Conservation (phyloP, 2,329 filamentous ascomycete genomes). For the Colletotrichum phormii region DNA sequence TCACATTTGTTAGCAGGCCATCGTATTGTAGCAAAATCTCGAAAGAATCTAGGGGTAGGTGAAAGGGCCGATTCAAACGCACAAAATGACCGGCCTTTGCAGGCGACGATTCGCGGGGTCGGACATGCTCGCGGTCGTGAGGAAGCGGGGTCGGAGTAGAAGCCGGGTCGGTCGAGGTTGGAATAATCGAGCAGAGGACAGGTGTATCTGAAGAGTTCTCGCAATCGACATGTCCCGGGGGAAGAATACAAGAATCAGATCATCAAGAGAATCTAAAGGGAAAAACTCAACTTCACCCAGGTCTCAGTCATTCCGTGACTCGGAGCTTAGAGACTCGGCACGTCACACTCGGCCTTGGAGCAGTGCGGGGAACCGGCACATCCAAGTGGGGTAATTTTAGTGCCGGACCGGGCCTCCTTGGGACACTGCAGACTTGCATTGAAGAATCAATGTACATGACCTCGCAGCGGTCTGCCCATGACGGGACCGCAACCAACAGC, state of each 20-base stretch:
- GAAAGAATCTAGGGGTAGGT: neutral
- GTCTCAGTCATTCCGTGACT: neutral
- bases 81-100: conserved; percentile 37
- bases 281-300: too few species aligned
- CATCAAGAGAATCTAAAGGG: too few species aligned
- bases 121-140: conserved; percentile 30
- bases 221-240: conserved; percentile 11
- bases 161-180: conserved; percentile 2
- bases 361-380: conserved; percentile 6
- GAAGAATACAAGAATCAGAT: neutral
- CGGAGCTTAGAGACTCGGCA: neutral
- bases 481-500: neutral
- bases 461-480: neutral
- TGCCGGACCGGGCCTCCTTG: neutral
- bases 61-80: neutral
- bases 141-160: conserved; percentile 12
- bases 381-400: neutral
- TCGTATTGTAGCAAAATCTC: neutral
- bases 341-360: neutral
- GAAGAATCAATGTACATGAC: neutral
- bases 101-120: conserved; percentile 28
- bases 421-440: neutral
- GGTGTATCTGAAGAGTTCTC: neutral
- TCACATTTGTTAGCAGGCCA: neutral
- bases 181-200: neutral